Base-by-base conservation (phyloP, 495 filamentous ascomycete species). In the Penicillium bovifimosum region DNA sequence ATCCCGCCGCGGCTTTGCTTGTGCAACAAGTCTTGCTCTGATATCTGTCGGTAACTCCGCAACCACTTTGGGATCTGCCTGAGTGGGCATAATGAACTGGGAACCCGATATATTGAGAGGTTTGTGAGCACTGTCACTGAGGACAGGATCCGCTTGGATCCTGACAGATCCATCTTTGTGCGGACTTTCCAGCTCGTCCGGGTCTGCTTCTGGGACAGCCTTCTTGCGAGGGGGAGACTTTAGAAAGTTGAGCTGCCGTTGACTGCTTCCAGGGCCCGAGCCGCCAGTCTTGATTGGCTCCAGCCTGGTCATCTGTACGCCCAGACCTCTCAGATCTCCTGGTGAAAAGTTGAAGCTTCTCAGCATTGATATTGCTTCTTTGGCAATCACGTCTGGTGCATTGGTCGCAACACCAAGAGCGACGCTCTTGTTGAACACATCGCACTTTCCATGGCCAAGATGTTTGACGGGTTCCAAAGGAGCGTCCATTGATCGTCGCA, bases 371-470 rank as follows among this genome's bases (percentile, higher is more conserved):
- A 96, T 75, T 0, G 90, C 86, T 60, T 96, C 90, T 62, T 85
- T 89, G 1, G 80, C 83, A 38, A 97, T 75, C 11, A 82, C 60
- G 17, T 86, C 83, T 16, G 78, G 68, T 36, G 79, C 77, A 63
- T 91, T 87, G 0, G 93, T 96, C 16, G 91, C 80, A 14, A 93
- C 82, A 2, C 91, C 90, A 41, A 98, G 84, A 5, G 79, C 69
- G 5, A 86, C 68, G 52, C 91, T 96, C 64, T 91, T 96, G 69
- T 88, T 96, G 71, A 87, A 91, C 0, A 81, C 86, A 63, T 97
- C 95, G 61, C 92, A 96, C 73, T 93, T 91, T 0, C 93, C 93
- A 68, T 96, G 91, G 0, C 93, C 93, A 3, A 98, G 78, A 72
- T 96, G 90, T 61, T 98, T 98, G 6, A 88, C 86, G 2, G 95